These are phyloP conservation scores for Mortierella sp. DNA, from an alignment of 371 early-diverging fungal genomes.

Conservation along the genomic window DNA sequence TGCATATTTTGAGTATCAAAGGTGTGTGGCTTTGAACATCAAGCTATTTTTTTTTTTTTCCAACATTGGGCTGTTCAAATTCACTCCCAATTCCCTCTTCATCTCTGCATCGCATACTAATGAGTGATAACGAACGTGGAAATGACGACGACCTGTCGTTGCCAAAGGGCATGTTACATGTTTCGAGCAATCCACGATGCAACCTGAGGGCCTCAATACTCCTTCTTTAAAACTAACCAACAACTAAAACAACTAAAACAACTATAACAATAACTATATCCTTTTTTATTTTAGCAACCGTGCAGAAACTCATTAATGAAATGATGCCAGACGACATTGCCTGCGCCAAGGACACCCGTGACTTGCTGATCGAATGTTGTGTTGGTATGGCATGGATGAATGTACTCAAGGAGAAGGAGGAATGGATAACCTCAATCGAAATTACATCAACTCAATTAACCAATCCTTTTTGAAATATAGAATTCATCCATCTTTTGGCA, in stretches of 20 bases:
- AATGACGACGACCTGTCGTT: conserved; percentile 88
- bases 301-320: conserved; percentile 97
- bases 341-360: conserved; percentile 96
- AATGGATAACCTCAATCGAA: background rate
- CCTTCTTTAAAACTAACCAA: background rate
- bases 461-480: conserved; percentile 57
- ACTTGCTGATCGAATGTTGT: conserved; percentile 94
- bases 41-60: background rate
- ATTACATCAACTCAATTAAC: background rate
- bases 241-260: background rate
- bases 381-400: conserved; percentile 70
- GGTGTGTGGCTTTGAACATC: background rate
- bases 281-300: conserved; percentile 80
- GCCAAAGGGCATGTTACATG: conserved; percentile 74
- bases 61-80: background rate
- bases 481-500: conserved; percentile 94
- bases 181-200: background rate
- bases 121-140: conserved; percentile 85
- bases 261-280: background rate
- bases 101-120: conserved; percentile 28
- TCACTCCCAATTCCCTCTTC: background rate
- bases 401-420: background rate
- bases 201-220: too few species aligned
- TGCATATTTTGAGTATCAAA: background rate
- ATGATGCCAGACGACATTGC: conserved; percentile 90